phyloP scores from a whole-genome alignment of 768 basidiomycete species.

The Dioszegia hungarica region DNA sequence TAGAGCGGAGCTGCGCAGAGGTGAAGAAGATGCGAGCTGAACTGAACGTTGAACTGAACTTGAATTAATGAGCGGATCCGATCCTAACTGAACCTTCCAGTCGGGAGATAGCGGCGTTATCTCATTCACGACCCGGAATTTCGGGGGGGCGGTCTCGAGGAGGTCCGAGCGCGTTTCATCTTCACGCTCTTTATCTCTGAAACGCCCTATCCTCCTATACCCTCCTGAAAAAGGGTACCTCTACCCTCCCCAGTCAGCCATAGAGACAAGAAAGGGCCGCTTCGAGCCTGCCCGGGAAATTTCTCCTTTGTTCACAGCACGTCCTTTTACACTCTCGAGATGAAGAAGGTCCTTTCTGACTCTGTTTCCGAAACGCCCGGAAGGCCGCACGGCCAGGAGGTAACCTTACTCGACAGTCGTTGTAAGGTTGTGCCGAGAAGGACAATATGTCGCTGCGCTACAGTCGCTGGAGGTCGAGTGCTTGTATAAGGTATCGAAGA shows the following conservation, averaged over 20 bases:
- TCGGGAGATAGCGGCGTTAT: slow-evolving; percentile 4
- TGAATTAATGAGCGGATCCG: too few relatives aligned
- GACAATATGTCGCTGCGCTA: neutral
- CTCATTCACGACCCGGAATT: neutral
- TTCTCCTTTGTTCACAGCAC: neutral
- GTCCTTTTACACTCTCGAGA: too few relatives aligned
- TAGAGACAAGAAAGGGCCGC: neutral
- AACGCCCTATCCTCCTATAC: neutral
- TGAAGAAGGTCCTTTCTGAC: too few relatives aligned
- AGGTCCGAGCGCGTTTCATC: neutral
- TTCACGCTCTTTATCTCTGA: neutral
- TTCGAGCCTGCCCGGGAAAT: neutral
- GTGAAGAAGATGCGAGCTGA: too few relatives aligned
- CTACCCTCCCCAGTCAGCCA: neutral
- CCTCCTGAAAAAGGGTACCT: neutral
- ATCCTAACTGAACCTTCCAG: neutral
- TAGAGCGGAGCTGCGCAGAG: too few relatives aligned
- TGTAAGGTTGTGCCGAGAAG: neutral
- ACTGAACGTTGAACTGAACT: too few relatives aligned
- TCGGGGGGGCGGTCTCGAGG: too few relatives aligned
- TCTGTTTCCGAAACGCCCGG: neutral
- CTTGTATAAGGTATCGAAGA: too few relatives aligned
- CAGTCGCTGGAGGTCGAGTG: neutral
- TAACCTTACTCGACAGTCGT: neutral
- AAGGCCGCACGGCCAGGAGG: neutral